These are phyloP conservation scores for Loxodes magnus DNA, from an alignment of 73 alveolate genomes.

Conservation along the genomic window DNA sequence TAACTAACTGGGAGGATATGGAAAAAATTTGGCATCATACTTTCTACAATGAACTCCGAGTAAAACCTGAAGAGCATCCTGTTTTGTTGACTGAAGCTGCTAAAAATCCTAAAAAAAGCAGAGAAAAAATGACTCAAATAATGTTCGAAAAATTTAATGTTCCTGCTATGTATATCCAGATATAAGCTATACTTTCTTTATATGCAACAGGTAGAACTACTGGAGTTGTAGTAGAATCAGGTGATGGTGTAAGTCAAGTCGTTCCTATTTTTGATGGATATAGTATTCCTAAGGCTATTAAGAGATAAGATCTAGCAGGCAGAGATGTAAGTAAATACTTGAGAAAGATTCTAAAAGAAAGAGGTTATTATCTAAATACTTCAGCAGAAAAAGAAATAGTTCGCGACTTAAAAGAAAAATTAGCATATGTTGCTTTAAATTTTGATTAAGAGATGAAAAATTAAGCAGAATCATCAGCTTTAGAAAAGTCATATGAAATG, in stretches of 20 bases:
- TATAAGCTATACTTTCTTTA: constrained; percentile 90
- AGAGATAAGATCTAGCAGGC: constrained; percentile 86
- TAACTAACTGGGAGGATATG: constrained; percentile 94
- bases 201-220: constrained; percentile 91
- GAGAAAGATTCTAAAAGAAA: constrained; percentile 58
- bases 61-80: constrained; percentile 62
- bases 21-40: constrained; percentile 60
- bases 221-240: constrained; percentile 95
- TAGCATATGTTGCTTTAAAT: constrained; percentile 80
- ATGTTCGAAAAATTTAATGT: constrained; percentile 95
- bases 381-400: constrained; percentile 90
- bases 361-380: constrained; percentile 65
- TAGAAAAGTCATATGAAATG: constrained; percentile 52
- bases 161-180: constrained; percentile 89
- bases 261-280: constrained; percentile 97
- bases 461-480: constrained; percentile 33
- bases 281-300: constrained; percentile 81
- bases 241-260: constrained; percentile 97
- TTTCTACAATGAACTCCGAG: constrained; percentile 60
- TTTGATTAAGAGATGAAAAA: constrained; percentile 60
- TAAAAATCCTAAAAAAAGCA: constrained; percentile 41
- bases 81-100: constrained; percentile 68
- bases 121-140: constrained; percentile 61
- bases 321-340: constrained; percentile 75
- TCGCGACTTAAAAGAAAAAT: constrained; percentile 82